These are phyloP conservation scores for Amanita rubescens DNA, from an alignment of 768 basidiomycete species.

Conservation along the genomic window DNA sequence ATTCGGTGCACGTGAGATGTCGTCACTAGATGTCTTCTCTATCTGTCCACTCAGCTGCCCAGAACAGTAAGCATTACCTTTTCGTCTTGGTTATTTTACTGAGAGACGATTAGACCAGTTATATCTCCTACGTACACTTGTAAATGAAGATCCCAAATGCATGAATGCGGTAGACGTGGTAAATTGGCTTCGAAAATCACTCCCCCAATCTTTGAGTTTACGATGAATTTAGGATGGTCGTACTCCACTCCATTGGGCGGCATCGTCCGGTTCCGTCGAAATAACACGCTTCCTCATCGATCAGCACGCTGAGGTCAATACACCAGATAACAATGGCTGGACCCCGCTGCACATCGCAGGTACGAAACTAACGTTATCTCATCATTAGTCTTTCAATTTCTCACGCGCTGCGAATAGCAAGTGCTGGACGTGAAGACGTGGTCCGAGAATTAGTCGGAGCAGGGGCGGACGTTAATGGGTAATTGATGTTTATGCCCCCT, in stretches of 20 bases:
- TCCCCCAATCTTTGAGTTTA: slow-evolving; percentile 3
- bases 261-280: slow-evolving; percentile 64
- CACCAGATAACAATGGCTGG: slow-evolving; percentile 64
- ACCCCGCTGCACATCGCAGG: slow-evolving; percentile 76
- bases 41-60: slow-evolving; percentile 58
- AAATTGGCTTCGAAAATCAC: slow-evolving; percentile 12
- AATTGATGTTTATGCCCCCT: slow-evolving; percentile 14
- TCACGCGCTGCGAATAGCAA: slow-evolving; percentile 38
- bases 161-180: slow-evolving; percentile 62
- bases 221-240: slow-evolving; percentile 52
- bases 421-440: slow-evolving; percentile 71
- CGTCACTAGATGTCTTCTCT: slow-evolving; percentile 31
- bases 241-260: slow-evolving; percentile 83
- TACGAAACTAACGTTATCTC: slow-evolving; percentile 17
- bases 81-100: slow-evolving; percentile 6
- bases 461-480: slow-evolving; percentile 72
- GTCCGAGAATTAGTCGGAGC: slow-evolving; percentile 74
- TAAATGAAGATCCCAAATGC: slow-evolving; percentile 53
- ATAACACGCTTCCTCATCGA: slow-evolving; percentile 63
- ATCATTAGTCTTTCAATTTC: not conserved
- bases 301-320: slow-evolving; percentile 62
- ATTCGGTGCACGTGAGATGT: slow-evolving; percentile 11
- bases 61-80: slow-evolving; percentile 42
- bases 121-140: slow-evolving; percentile 57
- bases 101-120: slow-evolving; percentile 47